Base-by-base conservation (phyloP, 495 filamentous ascomycete genomes). In the Penicillium canariense region DNA sequence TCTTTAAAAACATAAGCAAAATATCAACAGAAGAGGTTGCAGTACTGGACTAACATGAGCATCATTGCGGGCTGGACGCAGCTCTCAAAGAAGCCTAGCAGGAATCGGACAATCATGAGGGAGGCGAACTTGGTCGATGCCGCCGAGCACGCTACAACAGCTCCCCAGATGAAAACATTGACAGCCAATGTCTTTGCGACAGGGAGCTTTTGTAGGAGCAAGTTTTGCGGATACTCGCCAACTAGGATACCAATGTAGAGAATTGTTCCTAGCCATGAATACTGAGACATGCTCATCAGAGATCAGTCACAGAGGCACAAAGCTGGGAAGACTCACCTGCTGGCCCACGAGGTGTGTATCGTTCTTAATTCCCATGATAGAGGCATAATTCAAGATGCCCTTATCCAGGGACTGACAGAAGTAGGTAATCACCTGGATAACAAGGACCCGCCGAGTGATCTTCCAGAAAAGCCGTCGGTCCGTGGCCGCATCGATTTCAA, bases 141-240 rank as follows among this genome's bases (percentile, higher is more conserved):
- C 1, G 69, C 67, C 5, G 53, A 55, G 49, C 59, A 67, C 5
- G 56, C 49, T 5, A 70, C 53, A 2, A 68, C 45, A 9, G 48
- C 53, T 1, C 66, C 69, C 67, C 67, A 70, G 15, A 62, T 17
- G 46, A 68, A 63, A 12, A 79, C 68, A 55, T 72, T 79, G 57
- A 69, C 55, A 7, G 73, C 68, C 11, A 68, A 56, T 40, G 67
- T 72, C 48, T 77, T 78, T 1, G 70, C 80, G 4, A 81, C 52
- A 5, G 78, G 79, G 26, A 82, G 58, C 5, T 68, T 59, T 31
- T 81, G 77, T 0, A 83, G 63, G 2, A 82, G 63, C 1, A 72
- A 63, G 28, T 70, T 78, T 7, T 73, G 71, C 3, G 78, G 70
- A 47, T 73, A 78, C 43, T 82, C 79, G 52, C 54, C 64, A 9